These are phyloP conservation scores for Helotiales sp. DNA, from an alignment of 2,329 filamentous ascomycete species.

Conservation along the genomic window DNA sequence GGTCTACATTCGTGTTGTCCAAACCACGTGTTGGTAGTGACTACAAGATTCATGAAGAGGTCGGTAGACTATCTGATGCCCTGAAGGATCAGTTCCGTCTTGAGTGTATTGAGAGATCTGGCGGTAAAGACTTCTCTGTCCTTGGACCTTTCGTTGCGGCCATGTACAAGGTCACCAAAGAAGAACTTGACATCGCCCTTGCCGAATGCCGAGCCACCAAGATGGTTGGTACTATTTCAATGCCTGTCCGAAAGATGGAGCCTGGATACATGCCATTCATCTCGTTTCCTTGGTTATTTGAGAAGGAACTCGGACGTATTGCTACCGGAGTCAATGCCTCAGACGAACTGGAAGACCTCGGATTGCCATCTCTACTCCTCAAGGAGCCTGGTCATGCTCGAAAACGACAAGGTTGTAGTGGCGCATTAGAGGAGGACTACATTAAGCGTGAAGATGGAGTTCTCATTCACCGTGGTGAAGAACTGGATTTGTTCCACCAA, in stretches of 20 bases:
- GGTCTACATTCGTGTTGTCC: constrained; percentile 81
- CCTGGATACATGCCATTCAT: constrained; percentile 75
- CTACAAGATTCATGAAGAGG: constrained; percentile 86
- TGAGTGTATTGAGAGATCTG: constrained; percentile 68
- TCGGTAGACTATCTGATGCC: constrained; percentile 68
- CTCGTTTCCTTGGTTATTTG: constrained; percentile 93
- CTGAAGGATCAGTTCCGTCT: constrained; percentile 73
- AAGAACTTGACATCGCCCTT: constrained; percentile 67
- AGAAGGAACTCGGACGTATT: constrained; percentile 71
- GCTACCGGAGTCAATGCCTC: constrained; percentile 51
- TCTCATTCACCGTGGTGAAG: constrained; percentile 42
- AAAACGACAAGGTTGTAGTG: constrained; percentile 14
- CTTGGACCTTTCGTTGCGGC: constrained; percentile 79
- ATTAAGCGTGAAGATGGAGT: constrained; percentile 39
- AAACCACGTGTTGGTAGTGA: constrained; percentile 74
- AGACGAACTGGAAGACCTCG: constrained; percentile 35
- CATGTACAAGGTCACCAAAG: constrained; percentile 83
- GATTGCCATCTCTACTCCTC: constrained; percentile 25
- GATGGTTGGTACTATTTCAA: constrained; percentile 46
- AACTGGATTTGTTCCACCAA: constrained; percentile 41
- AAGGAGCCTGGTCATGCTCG: constrained; percentile 23
- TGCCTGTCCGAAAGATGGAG: constrained; percentile 47
- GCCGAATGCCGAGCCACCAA: constrained; percentile 51
- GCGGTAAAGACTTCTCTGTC: constrained; percentile 59
- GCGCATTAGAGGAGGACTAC: constrained; percentile 33